Percentiles rank a stretch among this genome's conserved stretches.
Conservation (phyloP, 2,329 filamentous ascomycete species). For the Metarhizium album region DNA sequence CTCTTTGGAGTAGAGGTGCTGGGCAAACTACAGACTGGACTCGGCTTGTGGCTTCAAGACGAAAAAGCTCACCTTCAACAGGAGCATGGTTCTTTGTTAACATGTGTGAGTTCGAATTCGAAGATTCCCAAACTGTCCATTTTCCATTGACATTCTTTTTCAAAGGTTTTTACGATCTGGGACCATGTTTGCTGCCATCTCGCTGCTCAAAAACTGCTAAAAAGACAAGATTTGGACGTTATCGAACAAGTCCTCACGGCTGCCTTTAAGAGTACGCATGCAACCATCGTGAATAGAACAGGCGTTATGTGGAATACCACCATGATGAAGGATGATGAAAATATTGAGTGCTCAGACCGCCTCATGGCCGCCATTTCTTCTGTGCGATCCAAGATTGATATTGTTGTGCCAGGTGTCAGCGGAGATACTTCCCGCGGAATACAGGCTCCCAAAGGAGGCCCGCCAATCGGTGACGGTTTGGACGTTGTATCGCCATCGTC, state of each 20-base stretch:
- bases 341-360: slow-evolving; percentile 51
- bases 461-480: slow-evolving; percentile 34
- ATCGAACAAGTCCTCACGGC: slow-evolving; percentile 46
- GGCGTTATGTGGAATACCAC: slow-evolving; percentile 56
- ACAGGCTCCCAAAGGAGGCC: slow-evolving; percentile 34
- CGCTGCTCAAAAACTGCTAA: slow-evolving; percentile 22
- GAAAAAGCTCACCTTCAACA: slow-evolving; percentile 29
- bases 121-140: neutral
- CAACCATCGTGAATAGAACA: slow-evolving; percentile 38
- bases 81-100: slow-evolving; percentile 26
- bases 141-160: slow-evolving; percentile 16
- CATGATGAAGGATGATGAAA: slow-evolving; percentile 52
- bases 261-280: slow-evolving; percentile 48
- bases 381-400: slow-evolving; percentile 42
- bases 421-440: slow-evolving; percentile 26
- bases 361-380: slow-evolving; percentile 53
- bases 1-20: slow-evolving; percentile 34
- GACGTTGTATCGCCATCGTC: slow-evolving; percentile 21
- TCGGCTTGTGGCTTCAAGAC: slow-evolving; percentile 56
- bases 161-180: slow-evolving; percentile 29
- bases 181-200: slow-evolving; percentile 33
- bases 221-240: slow-evolving; percentile 34
- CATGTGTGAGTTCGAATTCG: slow-evolving; percentile 27
- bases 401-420: slow-evolving; percentile 34
- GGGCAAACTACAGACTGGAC: slow-evolving; percentile 47